Percentiles rank a stretch among this genome's conserved stretches.
These are phyloP conservation scores for Aspergillus intermedius DNA, from an alignment of 2,329 filamentous ascomycete genomes.

Conservation along the genomic window DNA sequence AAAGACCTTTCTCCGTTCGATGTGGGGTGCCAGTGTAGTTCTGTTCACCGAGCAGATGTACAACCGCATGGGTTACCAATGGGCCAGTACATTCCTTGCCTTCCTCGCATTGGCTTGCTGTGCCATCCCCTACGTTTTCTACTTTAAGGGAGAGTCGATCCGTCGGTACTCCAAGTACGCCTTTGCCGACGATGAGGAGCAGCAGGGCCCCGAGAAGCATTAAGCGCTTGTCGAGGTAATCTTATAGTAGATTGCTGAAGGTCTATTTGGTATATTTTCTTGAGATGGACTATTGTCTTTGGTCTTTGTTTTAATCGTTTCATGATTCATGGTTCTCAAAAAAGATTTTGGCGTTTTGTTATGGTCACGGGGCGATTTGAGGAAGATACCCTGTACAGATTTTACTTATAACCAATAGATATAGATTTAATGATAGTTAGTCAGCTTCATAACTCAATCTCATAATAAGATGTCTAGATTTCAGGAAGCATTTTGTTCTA, in stretches of 20 bases:
- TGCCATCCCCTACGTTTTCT: conserved; percentile 77
- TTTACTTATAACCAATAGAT: too few relatives aligned
- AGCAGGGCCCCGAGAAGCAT: conserved; percentile 7
- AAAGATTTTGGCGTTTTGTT: too few relatives aligned
- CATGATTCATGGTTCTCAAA: too few relatives aligned
- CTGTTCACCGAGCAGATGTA: conserved; percentile 83
- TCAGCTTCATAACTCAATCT: too few relatives aligned
- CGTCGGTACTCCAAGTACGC: conserved; percentile 65
- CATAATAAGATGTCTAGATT: too few relatives aligned
- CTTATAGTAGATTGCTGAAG: too few relatives aligned
- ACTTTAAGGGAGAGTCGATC: conserved; percentile 66
- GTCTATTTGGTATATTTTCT: background rate
- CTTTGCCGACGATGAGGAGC: conserved; percentile 54
- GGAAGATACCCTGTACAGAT: too few relatives aligned
- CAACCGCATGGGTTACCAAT: conserved; percentile 62
- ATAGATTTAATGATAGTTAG: too few relatives aligned
- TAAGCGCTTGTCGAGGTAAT: background rate
- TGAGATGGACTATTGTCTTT: too few relatives aligned
- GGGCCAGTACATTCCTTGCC: conserved; percentile 66
- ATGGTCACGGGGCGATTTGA: too few relatives aligned
- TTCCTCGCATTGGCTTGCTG: conserved; percentile 74
- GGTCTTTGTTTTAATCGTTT: too few relatives aligned
- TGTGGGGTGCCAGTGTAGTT: conserved; percentile 72
- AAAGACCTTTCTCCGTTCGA: conserved; percentile 71
- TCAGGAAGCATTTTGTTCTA: too few relatives aligned